Evolutionary conservation across 495 filamentous ascomycete genomes (phyloP), one percentile per base, ranked within the genome.

Genomic region (Cryomyces minteri): DNA sequence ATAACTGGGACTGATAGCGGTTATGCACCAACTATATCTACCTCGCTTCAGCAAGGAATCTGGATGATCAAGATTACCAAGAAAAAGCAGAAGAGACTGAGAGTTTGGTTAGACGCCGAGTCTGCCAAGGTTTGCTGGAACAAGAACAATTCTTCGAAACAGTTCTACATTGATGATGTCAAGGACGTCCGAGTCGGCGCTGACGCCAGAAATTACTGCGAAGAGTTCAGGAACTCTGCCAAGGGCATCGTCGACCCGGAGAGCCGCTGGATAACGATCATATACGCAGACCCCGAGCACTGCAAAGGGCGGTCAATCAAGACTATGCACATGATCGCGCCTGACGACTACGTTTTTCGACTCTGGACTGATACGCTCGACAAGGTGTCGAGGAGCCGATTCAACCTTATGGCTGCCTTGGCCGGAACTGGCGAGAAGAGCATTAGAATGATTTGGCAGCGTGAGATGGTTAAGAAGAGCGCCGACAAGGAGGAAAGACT

Each of bases 91-190:
- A 85, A 84, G 55, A 70, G 76, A 43, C 68, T 93, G 38, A 76
- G 64, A 31, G 81, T 96, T 50, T 71, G 76, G 31, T 69, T 95
- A 1, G 83, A 96, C 54, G 69, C 80, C 18, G 79, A 84, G 43
- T 71, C 80, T 5, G 85, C 80, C 40, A 90, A 84, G 58, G 82
- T 96, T 32, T 78, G 68, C 32, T 98, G 90, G 90, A 79, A 92
- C 61, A 72, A 74, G 11, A 77, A 72, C 4, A 82, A 82, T 43
- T 73, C 80, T 0, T 71, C 77, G 1, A 95, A 93, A 50, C 74
- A 72, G 12, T 82, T 98, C 51, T 92, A 92, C 56, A 79, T 98
- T 46, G 90, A 98, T 51, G 85, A 98, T 55, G 87, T 98, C 54
- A 80, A 80, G 52, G 84, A 93, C 49, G 84, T 98, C 39, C 77